Evolutionary conservation across 106 monocot genomes (phyloP).

Genomic region (Posidonia australis): DNA sequence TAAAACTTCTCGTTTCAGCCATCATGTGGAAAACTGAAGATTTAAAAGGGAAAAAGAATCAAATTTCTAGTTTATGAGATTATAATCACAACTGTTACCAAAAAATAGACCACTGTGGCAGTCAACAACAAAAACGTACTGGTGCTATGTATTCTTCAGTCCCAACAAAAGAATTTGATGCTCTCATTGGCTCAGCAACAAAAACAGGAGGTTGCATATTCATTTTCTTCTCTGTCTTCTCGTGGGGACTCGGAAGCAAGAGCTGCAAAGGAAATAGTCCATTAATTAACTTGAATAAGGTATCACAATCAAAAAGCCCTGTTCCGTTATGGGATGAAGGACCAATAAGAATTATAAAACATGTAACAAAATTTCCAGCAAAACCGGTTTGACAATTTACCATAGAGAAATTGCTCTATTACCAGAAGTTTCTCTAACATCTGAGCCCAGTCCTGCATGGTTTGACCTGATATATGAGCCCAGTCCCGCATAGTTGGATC

Average conservation of each 20-base stretch:
- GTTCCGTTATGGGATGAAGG: background rate
- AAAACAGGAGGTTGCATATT: slow-evolving; percentile 53
- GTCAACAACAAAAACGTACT: slow-evolving; percentile 27
- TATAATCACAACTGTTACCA: no score
- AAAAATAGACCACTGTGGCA: no score
- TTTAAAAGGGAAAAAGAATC: background rate
- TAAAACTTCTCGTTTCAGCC: no score
- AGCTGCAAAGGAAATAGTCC: slow-evolving; percentile 33
- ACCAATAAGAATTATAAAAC: no score
- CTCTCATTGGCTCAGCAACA: slow-evolving; percentile 92
- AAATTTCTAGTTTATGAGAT: background rate
- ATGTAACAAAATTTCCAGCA: no score
- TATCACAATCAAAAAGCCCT: background rate
- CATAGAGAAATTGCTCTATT: no score
- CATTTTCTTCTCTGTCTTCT: slow-evolving; percentile 49
- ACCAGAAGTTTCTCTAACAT: no score
- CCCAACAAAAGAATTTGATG: slow-evolving; percentile 98
- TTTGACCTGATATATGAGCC: no score
- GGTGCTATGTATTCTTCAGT: slow-evolving; percentile 99
- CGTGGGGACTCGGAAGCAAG: slow-evolving; percentile 36
- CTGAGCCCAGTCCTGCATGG: no score
- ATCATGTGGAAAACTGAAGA: background rate
- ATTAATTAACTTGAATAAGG: background rate
- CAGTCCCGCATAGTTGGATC: no score
- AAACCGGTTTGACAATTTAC: no score